Base-by-base conservation (phyloP, 768 basidiomycete genomes). In the Lactarius deliciosus region DNA sequence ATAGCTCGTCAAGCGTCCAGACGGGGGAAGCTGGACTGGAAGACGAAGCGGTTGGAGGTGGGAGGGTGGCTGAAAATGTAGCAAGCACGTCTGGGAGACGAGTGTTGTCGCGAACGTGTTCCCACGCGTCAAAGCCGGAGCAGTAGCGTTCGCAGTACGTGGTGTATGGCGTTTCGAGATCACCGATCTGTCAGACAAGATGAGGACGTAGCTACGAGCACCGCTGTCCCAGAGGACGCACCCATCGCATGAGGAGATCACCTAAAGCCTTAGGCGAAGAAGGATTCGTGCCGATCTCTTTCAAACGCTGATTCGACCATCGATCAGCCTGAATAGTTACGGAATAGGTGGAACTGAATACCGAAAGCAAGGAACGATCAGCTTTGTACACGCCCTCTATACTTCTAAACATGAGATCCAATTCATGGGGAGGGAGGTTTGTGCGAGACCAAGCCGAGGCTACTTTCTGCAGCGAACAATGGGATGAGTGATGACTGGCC, bases 191-290 rank as follows among this genome's bases (percentile, higher is more conserved):
- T 40, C 47, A 10, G 58, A 50, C 60, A 43, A 65, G 62, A 68
- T 70, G 68, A 62, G 68, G 41, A 57, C 70, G 63, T 71, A 22
- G 50, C 36, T 20, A 22, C n/a, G 9, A 10, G 36, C 32, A 25
- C 11, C 10, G n/a, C 22, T 50, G 63, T 54, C 34, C 66, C 30
- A 56, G 61, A 55, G 41, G 57, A 79, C 91, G 68, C 70, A 96
- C 96, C 97, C 96, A 98, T 79, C 91, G 88, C 91, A 98, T 97
- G 62, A 99, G 81, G 47, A 99, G 80, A 76, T 98, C 96, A 47
- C 97, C 96, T 34, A 99, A 81, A 15, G 90, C 94, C 74, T 95
- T 97, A 6, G 96, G 94, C 15, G 92, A 93, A 5, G 92, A 88
- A 1, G 96, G 96, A 77, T 89, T 92, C 20, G 91, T 86, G 22